Base-by-base conservation (phyloP, 2,329 filamentous ascomycete species). In the Penicillium palitans region DNA sequence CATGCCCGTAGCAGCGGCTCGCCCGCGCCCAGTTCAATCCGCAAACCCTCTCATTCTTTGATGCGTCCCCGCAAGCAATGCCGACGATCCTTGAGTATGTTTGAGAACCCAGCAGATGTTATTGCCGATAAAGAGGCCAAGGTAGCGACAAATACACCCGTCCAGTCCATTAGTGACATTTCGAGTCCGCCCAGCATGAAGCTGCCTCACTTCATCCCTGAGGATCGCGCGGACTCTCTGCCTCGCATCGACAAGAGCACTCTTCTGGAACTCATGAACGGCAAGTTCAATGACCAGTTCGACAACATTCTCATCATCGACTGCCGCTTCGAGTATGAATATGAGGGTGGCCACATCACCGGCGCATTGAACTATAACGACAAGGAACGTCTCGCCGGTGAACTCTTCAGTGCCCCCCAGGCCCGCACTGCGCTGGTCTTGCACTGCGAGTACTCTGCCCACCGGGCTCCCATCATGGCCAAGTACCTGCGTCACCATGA, bases 321-420 rank as follows among this genome's bases (percentile, higher is more conserved):
- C 76, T 99, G 95, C 75, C 90, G 95, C 21, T 99, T 99, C 73
- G 95, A 99, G 81, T 99, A 99, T 75, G 95, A 99, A 78, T 99
- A 96, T 73, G 89, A 96, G 17, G 95, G 95, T 57, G 95, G 95
- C 35, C 95, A 99, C 74, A 97, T 99, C 71, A 85, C 92, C 66
- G 90, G 90, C 19, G 95, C 95, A 44, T 82, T 96, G 78, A 99
- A 99, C 80, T 95, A 92, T 81, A 98, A 96, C 77, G 91, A 97
- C 79, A 97, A 97, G 78, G 93, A 99, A 70, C 79, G 90, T 60
- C 82, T 99, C 58, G 87, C 91, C 9, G 81, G 82, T 55, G 87
- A 93, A 66, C 84, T 99, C 49, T 96, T 99, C 74, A 79, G 86
- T 31, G 82, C 83, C 19, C 85, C 88, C 68, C 79, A 84, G 47